Evolutionary conservation across 164 flowering plant genomes (phyloP).

Genomic region (Magnolia kwangsiensis): DNA sequence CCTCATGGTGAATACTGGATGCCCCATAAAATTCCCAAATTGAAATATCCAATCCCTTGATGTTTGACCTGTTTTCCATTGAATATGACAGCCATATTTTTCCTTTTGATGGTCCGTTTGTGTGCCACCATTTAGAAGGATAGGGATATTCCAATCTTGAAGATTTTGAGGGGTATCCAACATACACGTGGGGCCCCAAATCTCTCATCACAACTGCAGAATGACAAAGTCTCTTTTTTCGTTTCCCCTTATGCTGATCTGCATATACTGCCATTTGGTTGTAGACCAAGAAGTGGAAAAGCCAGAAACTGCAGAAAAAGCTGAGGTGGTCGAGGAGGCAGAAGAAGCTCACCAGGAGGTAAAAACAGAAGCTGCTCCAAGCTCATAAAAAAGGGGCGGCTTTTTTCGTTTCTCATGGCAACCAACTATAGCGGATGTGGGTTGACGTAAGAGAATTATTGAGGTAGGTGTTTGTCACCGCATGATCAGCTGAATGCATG

Average conservation of each 20-base stretch:
- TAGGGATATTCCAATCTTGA: too few species aligned
- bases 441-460: not conserved
- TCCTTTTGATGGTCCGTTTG: too few species aligned
- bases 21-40: too few species aligned
- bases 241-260: too few species aligned
- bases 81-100: too few species aligned
- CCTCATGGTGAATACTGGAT: too few species aligned
- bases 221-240: not conserved
- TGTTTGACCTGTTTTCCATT: too few species aligned
- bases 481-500: slow-evolving; percentile 1
- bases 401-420: not conserved
- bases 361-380: slow-evolving; percentile 29
- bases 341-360: slow-evolving; percentile 21
- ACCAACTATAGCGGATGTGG: not conserved
- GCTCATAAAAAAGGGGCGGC: slow-evolving; percentile 8
- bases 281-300: slow-evolving; percentile 38
- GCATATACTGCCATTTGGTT: not conserved
- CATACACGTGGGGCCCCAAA: not conserved
- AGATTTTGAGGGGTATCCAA: too few species aligned
- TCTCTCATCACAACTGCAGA: not conserved
- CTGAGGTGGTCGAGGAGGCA: slow-evolving; percentile 14
- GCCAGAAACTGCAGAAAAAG: slow-evolving; percentile 32
- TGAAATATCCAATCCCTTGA: too few species aligned
- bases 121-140: too few species aligned
- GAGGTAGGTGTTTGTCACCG: not conserved